These are phyloP conservation scores for Fusarium chaquense DNA, from an alignment of 2,329 filamentous ascomycete species.

Conservation along the genomic window DNA sequence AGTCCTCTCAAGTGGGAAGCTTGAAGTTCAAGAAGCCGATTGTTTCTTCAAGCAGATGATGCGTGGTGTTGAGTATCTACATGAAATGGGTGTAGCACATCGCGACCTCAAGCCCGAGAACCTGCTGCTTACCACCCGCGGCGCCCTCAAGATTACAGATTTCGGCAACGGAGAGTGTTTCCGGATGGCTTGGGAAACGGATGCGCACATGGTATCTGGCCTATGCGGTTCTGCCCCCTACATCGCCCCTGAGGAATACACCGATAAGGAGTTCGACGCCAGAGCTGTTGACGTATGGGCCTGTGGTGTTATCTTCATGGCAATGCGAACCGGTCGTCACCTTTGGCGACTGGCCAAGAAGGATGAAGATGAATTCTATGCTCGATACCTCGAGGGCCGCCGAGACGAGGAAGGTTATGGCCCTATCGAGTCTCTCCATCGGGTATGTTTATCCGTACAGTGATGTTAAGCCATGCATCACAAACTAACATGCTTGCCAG, in stretches of 20 bases:
- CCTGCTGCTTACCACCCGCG: conserved; percentile 89
- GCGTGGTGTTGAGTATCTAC: conserved; percentile 98
- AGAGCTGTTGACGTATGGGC: conserved; percentile 99
- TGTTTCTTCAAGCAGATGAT: conserved; percentile 99
- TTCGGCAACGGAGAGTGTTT: conserved; percentile 99
- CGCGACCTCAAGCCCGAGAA: conserved; percentile 98
- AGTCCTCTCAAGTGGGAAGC: conserved; percentile 88
- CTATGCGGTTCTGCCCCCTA: conserved; percentile 97
- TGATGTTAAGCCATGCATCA: background rate
- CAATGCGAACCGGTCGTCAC: conserved; percentile 96
- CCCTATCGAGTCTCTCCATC: conserved; percentile 93
- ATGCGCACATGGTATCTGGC: conserved; percentile 97
- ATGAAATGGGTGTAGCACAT: conserved; percentile 99
- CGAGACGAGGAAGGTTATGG: conserved; percentile 96
- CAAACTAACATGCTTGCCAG: conserved; percentile 59
- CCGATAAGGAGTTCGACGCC: conserved; percentile 95
- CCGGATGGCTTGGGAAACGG: conserved; percentile 99
- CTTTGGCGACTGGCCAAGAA: conserved; percentile 97
- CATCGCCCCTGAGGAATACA: conserved; percentile 96
- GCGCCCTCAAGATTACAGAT: conserved; percentile 96
- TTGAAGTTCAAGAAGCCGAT: conserved; percentile 92
- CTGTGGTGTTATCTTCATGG: conserved; percentile 99
- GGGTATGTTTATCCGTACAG: conserved; percentile 72
- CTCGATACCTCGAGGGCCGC: conserved; percentile 90
- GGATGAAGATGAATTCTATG: conserved; percentile 97